These are phyloP conservation scores for Cladochytrium replicatum DNA, from an alignment of 192 early-diverging fungal genomes.

Conservation along the genomic window DNA sequence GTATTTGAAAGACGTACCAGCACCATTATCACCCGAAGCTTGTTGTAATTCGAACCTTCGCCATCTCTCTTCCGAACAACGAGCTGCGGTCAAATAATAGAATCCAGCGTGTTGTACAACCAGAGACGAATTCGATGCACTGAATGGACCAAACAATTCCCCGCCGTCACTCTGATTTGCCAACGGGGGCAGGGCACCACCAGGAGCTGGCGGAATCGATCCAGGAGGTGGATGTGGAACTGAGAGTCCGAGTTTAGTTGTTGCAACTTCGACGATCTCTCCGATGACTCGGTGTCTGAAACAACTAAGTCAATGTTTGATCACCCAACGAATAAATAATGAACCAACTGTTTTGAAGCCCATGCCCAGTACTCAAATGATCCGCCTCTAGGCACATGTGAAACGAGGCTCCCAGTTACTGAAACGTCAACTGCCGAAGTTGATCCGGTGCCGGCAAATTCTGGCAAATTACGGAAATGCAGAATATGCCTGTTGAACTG, in stretches of 20 bases:
- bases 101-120: conserved; percentile 80
- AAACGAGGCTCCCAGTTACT: too few relatives aligned
- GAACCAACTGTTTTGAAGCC: conserved; percentile 71
- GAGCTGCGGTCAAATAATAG: conserved; percentile 69
- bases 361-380: conserved; percentile 82
- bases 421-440: neutral
- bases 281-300: conserved; percentile 65
- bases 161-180: too few relatives aligned
- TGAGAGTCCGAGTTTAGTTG: conserved; percentile 49
- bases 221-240: conserved; percentile 53
- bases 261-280: conserved; percentile 65
- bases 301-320: neutral
- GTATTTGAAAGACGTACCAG: too few relatives aligned
- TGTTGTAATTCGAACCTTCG: conserved; percentile 48
- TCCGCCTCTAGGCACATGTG: conserved; percentile 49
- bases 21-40: too few relatives aligned
- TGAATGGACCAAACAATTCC: conserved; percentile 27
- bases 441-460: conserved; percentile 33
- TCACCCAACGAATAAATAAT: conserved; percentile 5
- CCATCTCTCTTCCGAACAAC: conserved; percentile 61
- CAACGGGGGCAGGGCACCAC: too few relatives aligned
- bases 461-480: conserved; percentile 48
- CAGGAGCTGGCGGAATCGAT: conserved; percentile 17
- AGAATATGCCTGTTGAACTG: conserved; percentile 61
- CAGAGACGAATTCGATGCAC: conserved; percentile 47